Base-by-base conservation (phyloP, 2,329 filamentous ascomycete genomes). In the Coleophoma crateriformis region DNA sequence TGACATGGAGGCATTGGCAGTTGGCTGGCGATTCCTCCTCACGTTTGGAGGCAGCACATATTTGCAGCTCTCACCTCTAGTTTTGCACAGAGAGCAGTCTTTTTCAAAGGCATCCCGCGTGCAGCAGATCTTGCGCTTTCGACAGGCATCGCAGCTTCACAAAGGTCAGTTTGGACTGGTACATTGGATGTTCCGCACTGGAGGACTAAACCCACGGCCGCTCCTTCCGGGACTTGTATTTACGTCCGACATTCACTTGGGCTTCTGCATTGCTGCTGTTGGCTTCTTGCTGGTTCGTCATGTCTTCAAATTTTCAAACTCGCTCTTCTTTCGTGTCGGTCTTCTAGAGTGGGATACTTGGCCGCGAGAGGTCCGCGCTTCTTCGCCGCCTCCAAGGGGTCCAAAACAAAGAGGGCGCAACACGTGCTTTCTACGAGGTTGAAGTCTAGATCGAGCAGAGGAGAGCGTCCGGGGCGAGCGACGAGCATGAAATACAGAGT, bases 181-280 rank as follows among this genome's bases (percentile, higher is more conserved):
- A 27, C 27, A n/a, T 34, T 22, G 4, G 14, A 34, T 20, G 34
- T 27, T n/a, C 20, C 22, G 22, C 41, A 20, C 15, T 45, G 27
- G 34, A 41, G 27, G 35, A 38, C 35, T 38, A 38, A 37, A 53
- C 59, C 48, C 41, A 60, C 56, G 59, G 59, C 49, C 56, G 37
- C 50, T 61, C 56, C 46, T 61, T 61, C 37, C 59, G 54, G 8
- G 59, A 61, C 43, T 61, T 60, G 49, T 61, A 60, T 39, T 60
- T 60, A 20, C 58, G 47, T 19, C 58, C 58, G 45, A 53, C 53
- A 43, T 54, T 58, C 14, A 57, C 53, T n/a, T 54, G 53, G 15
- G 48, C n/a, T 22, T 53, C 50, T 17, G 19, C 33, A 17, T 33
- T 49, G 34, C 8, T 17, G 27, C 15, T 33, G 41, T 19, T 40